These are phyloP conservation scores for Vachellia pachyceras DNA, from an alignment of 306 rosid genomes.

Conservation along the genomic window DNA sequence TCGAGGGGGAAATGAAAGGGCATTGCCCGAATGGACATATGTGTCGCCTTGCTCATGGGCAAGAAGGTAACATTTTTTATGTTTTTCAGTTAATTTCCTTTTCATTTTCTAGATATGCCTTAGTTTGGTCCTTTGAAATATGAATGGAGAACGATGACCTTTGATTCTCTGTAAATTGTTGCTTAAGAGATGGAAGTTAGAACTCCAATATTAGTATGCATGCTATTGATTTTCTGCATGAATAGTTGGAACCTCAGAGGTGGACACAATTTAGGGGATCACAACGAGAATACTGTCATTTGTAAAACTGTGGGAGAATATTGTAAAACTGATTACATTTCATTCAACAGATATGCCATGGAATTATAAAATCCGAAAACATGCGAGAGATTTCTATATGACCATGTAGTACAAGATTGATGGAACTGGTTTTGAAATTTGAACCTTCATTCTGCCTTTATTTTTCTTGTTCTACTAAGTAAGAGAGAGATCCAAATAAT, in stretches of 20 bases:
- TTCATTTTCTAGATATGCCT: background rate
- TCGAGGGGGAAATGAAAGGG: conserved; percentile 28
- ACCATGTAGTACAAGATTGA: background rate
- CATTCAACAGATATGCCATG: no score
- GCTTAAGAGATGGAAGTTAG: background rate
- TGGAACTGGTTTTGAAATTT: background rate
- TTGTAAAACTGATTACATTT: no score
- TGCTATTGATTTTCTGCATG: background rate
- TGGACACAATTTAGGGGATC: no score
- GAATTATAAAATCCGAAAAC: no score
- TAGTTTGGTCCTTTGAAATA: background rate
- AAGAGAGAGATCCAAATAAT: background rate
- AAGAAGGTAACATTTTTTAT: conserved; percentile 30
- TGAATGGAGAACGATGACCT: background rate
- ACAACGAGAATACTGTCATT: no score
- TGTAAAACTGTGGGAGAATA: no score
- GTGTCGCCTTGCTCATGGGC: conserved; percentile 43
- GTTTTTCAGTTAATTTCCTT: background rate
- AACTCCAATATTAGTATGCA: background rate
- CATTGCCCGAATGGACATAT: conserved; percentile 20
- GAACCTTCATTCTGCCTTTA: background rate
- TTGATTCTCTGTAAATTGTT: background rate
- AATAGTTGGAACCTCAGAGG: no score
- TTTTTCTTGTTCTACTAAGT: background rate
- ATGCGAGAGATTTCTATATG: background rate